A percentile compares a stretch with the other conserved stretches of the same genome.
phyloP scores from a whole-genome alignment of 495 filamentous ascomycete species.

The Xylaria palmicola region DNA sequence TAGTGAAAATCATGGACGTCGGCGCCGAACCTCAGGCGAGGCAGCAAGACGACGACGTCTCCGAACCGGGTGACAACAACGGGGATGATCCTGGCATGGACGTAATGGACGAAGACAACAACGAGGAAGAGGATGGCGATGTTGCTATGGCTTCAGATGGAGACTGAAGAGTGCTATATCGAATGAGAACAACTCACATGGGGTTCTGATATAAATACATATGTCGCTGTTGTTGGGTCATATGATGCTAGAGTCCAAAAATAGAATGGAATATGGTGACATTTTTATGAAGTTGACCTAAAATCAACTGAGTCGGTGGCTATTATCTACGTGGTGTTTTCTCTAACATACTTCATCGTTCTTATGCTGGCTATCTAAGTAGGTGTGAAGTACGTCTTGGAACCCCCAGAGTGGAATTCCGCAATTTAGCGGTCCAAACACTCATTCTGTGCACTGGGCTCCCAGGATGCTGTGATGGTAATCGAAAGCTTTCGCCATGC shows the following conservation, averaged over 20 bases:
- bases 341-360: neutral
- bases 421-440: too few species aligned
- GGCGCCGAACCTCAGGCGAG: slow-evolving; percentile 28
- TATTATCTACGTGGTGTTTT: neutral
- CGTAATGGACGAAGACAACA: slow-evolving; percentile 14
- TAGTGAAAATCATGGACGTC: slow-evolving; percentile 48
- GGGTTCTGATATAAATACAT: neutral
- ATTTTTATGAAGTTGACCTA: too few species aligned
- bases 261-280: too few species aligned
- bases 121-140: slow-evolving; percentile 18
- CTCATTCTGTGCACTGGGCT: slow-evolving; percentile 28
- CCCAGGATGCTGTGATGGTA: slow-evolving; percentile 43
- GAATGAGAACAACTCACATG: neutral
- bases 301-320: neutral
- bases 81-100: slow-evolving; percentile 9
- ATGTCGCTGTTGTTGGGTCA: too few species aligned
- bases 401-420: too few species aligned
- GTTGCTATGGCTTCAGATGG: slow-evolving; percentile 11
- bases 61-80: neutral
- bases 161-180: neutral
- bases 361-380: neutral
- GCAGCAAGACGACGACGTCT: slow-evolving; percentile 4
- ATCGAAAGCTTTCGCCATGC: slow-evolving; percentile 56
- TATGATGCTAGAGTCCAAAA: too few species aligned
- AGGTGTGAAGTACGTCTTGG: too few species aligned